These are phyloP conservation scores for Smallanthus sonchifolius DNA, from an alignment of 129 eudicot genomes.

Conservation along the genomic window DNA sequence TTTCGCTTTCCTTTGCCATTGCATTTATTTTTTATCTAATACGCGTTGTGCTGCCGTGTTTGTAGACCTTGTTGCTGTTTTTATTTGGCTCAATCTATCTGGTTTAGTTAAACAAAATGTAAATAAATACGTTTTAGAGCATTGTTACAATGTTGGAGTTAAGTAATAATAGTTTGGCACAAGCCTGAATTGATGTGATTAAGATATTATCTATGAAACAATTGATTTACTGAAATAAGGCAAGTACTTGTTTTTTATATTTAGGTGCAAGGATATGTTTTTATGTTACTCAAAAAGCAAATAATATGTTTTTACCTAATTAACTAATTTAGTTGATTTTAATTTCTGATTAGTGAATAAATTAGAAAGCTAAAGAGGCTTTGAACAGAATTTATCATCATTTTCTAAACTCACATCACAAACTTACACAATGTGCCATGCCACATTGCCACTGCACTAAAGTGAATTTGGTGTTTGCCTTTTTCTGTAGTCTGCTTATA, in stretches of 20 bases:
- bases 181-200: neutral
- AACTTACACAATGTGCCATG: neutral
- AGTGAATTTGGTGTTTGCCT: neutral
- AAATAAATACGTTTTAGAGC: neutral
- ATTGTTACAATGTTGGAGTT: conserved; percentile 1
- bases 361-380: neutral
- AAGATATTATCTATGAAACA: neutral
- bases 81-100: neutral
- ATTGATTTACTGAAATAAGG: neutral
- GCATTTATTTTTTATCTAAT: neutral
- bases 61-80: neutral
- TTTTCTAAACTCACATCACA: neutral
- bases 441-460: neutral
- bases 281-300: neutral
- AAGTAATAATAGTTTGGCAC: conserved; percentile 14
- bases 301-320: neutral
- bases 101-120: neutral
- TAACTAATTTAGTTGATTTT: neutral
- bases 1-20: neutral
- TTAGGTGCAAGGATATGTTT: neutral
- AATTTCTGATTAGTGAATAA: neutral
- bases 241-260: neutral
- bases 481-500: neutral
- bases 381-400: neutral
- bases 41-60: neutral